Evolutionary conservation across 305 asterid species (phyloP).

Genomic region (Petunia hybrid): DNA sequence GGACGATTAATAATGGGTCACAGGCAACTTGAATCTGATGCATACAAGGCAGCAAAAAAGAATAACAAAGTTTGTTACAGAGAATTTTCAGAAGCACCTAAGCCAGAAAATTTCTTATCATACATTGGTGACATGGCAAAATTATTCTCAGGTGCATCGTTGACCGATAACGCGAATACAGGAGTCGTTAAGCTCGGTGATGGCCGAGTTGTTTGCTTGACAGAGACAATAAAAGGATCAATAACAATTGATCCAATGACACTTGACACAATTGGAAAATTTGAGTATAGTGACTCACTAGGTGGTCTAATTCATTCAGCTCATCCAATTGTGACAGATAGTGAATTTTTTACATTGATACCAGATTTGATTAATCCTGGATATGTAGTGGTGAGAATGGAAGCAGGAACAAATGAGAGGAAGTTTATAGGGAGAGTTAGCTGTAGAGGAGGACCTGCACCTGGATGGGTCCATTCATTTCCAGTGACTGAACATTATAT

Average conservation of each 20-base stretch:
- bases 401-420: slow-evolving; percentile 78
- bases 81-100: slow-evolving; percentile 90
- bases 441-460: slow-evolving; percentile 81
- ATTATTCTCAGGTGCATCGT: slow-evolving; percentile 83
- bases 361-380: slow-evolving; percentile 90
- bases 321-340: slow-evolving; percentile 89
- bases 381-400: slow-evolving; percentile 79
- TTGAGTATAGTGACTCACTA: slow-evolving; percentile 66
- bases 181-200: slow-evolving; percentile 89
- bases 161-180: slow-evolving; percentile 93
- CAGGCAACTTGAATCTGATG: slow-evolving; percentile 87
- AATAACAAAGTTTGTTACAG: slow-evolving; percentile 77
- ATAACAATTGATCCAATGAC: slow-evolving; percentile 71
- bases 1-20: slow-evolving; percentile 79
- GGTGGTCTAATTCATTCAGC: slow-evolving; percentile 92
- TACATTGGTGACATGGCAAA: slow-evolving; percentile 85
- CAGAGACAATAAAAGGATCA: slow-evolving; percentile 91
- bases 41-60: slow-evolving; percentile 75
- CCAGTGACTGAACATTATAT: slow-evolving; percentile 90
- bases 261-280: slow-evolving; percentile 69
- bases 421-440: slow-evolving; percentile 74
- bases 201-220: slow-evolving; percentile 87
- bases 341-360: slow-evolving; percentile 64
- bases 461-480: slow-evolving; percentile 97
- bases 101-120: slow-evolving; percentile 66